phyloP scores from a whole-genome alignment of 202 grass and related monocot species.

The Digitaria exilis region DNA sequence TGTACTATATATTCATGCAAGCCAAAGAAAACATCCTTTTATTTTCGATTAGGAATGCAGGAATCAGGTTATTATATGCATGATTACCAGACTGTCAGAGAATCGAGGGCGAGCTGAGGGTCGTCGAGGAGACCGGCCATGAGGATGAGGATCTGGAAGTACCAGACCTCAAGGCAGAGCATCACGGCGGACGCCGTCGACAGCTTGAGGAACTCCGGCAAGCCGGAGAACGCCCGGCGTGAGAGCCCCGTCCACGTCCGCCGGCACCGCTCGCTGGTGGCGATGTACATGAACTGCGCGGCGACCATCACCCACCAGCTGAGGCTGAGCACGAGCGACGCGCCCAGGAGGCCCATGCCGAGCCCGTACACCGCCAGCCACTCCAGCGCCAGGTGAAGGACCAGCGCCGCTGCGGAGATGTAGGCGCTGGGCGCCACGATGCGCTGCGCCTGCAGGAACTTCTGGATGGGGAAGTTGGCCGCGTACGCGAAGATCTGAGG shows the following conservation, averaged over 20 bases:
- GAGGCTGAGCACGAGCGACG: slow-evolving; percentile 65
- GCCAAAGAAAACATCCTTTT: no score
- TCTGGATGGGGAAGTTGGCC: slow-evolving; percentile 81
- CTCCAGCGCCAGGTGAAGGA: slow-evolving; percentile 46
- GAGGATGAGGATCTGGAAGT: slow-evolving; percentile 67
- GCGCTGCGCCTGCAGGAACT: slow-evolving; percentile 88
- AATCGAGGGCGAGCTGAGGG: slow-evolving; percentile 20
- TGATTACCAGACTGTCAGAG: not conserved
- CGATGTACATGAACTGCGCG: slow-evolving; percentile 67
- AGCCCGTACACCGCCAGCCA: slow-evolving; percentile 55
- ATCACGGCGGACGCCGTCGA: slow-evolving; percentile 51
- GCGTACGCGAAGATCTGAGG: slow-evolving; percentile 97
- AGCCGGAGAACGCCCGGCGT: slow-evolving; percentile 53
- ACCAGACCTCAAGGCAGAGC: slow-evolving; percentile 67
- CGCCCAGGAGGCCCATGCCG: slow-evolving; percentile 62
- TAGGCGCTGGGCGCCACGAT: slow-evolving; percentile 84
- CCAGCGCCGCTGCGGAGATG: slow-evolving; percentile 41
- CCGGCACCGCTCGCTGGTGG: slow-evolving; percentile 43
- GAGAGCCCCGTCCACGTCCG: slow-evolving; percentile 65
- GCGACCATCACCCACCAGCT: slow-evolving; percentile 75
- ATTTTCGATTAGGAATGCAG: no score
- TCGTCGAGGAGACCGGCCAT: slow-evolving; percentile 58
- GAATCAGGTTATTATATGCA: no score
- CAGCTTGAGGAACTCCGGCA: slow-evolving; percentile 65
- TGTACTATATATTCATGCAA: no score